Percentiles rank a stretch among this genome's conserved stretches.
Evolutionary conservation across 805 yeast species (phyloP).

Genomic region (Nakazawaea peltata): DNA sequence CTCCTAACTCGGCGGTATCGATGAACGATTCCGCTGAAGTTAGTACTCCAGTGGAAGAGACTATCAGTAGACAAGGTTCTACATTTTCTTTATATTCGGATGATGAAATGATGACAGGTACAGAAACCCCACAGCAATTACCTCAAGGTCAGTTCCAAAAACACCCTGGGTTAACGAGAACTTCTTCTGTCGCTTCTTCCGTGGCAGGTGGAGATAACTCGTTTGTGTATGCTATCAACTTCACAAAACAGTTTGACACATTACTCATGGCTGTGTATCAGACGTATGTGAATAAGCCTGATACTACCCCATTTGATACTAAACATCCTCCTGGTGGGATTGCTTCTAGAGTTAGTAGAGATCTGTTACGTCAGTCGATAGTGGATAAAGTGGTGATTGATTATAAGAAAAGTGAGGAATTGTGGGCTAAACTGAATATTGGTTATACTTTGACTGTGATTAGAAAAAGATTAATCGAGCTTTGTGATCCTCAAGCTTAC

Average conservation of each 20-base stretch:
- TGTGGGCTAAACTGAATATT: constrained; percentile 17
- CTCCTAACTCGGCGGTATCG: too few relatives aligned
- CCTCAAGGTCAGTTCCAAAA: constrained; percentile 6
- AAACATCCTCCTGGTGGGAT: constrained; percentile 63
- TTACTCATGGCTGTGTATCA: constrained; percentile 40
- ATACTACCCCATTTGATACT: constrained; percentile 60
- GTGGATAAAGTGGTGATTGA: constrained; percentile 17
- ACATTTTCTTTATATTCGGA: constrained; percentile 12
- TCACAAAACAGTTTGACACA: constrained; percentile 33
- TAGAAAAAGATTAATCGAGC: constrained; percentile 23
- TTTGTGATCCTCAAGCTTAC: constrained; percentile 18
- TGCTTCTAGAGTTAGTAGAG: constrained; percentile 50
- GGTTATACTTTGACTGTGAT: constrained; percentile 21
- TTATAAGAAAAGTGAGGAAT: constrained; percentile 19
- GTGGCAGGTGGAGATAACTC: constrained; percentile 11
- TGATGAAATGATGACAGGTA: constrained; percentile 11
- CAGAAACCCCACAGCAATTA: constrained; percentile 1
- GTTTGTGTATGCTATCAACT: constrained; percentile 19
- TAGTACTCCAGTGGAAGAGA: constrained; percentile 7
- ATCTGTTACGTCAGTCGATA: constrained; percentile 29
- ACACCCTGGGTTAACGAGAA: constrained; percentile 6
- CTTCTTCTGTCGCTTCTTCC: constrained; percentile 9
- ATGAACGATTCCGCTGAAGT: too few relatives aligned
- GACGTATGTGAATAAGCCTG: constrained; percentile 44
- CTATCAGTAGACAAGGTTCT: constrained; percentile 10